Evolutionary conservation across 345 rosid genomes (phyloP).

Genomic region (Salix purpurea): DNA sequence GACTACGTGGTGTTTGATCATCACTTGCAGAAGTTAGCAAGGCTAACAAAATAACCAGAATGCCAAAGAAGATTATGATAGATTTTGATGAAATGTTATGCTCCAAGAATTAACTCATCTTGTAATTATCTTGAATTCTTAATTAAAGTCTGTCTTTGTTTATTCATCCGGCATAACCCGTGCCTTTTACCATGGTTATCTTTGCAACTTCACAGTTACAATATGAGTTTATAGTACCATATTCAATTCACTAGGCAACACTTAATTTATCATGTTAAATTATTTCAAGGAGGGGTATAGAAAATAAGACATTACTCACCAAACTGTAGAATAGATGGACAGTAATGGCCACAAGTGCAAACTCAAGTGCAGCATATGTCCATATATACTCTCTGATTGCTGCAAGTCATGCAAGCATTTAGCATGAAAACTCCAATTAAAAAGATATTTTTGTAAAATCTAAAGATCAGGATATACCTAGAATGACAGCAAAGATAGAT

Average conservation of each 20-base stretch:
- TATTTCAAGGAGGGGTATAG: too few species aligned
- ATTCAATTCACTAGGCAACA: too few species aligned
- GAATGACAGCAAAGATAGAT: constrained; percentile 61
- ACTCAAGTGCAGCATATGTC: constrained; percentile 90
- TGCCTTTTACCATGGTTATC: neutral
- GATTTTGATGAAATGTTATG: neutral
- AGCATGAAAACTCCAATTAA: neutral
- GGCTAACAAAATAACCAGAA: neutral
- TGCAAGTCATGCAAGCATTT: constrained; percentile 29
- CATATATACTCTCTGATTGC: constrained; percentile 82
- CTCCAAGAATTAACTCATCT: neutral
- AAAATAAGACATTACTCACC: constrained; percentile 40
- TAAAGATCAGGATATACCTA: constrained; percentile 48
- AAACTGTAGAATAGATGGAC: constrained; percentile 53
- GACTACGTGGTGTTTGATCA: neutral
- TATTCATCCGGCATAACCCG: neutral
- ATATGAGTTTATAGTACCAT: neutral
- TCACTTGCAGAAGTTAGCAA: neutral
- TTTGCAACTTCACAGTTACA: neutral
- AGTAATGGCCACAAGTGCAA: constrained; percentile 62
- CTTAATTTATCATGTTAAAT: too few species aligned
- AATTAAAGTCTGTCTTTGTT: neutral
- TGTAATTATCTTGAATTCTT: neutral
- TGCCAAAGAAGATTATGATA: neutral
- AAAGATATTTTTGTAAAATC: neutral